Evolutionary conservation across 768 basidiomycete genomes (phyloP).

Genomic region (Boletus rex-veris): DNA sequence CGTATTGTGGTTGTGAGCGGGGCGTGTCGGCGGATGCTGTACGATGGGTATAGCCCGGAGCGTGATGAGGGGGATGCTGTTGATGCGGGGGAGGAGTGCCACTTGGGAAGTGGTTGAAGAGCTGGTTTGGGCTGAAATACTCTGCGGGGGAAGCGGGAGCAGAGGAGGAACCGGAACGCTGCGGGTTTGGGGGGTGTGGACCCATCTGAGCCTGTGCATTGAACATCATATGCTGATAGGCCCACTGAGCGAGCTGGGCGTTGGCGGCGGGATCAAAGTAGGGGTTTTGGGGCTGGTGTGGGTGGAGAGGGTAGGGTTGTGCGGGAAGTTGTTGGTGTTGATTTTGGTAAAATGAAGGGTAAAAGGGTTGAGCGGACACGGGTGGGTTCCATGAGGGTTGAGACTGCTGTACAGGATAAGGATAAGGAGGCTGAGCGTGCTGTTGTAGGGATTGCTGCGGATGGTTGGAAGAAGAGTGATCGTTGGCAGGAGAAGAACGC

Average conservation of each 20-base stretch:
- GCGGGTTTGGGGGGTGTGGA: constrained; percentile 29
- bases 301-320: constrained; percentile 47
- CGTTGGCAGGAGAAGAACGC: constrained; percentile 59
- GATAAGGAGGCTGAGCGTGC: constrained; percentile 43
- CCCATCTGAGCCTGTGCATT: constrained; percentile 48
- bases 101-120: constrained; percentile 67
- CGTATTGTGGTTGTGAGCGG: constrained; percentile 30
- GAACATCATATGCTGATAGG: constrained; percentile 92
- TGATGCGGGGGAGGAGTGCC: constrained; percentile 66
- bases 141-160: constrained; percentile 43
- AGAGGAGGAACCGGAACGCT: constrained; percentile 40
- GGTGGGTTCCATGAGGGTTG: constrained; percentile 70
- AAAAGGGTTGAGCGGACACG: constrained; percentile 66
- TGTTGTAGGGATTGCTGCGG: constrained; percentile 25
- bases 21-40: constrained; percentile 30
- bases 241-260: constrained; percentile 80
- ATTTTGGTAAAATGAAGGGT: constrained; percentile 76
- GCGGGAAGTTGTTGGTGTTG: constrained; percentile 53
- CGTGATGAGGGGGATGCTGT: constrained; percentile 34
- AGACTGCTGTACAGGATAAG: constrained; percentile 68
- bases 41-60: constrained; percentile 38
- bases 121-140: constrained; percentile 56
- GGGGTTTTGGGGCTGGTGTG: constrained; percentile 44
- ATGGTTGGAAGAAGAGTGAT: constrained; percentile 36
- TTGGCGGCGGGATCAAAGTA: constrained; percentile 75